Evolutionary conservation across 495 filamentous ascomycete species (phyloP), one percentile per base, ranked within the genome.

Genomic region (Xylaria longipes): DNA sequence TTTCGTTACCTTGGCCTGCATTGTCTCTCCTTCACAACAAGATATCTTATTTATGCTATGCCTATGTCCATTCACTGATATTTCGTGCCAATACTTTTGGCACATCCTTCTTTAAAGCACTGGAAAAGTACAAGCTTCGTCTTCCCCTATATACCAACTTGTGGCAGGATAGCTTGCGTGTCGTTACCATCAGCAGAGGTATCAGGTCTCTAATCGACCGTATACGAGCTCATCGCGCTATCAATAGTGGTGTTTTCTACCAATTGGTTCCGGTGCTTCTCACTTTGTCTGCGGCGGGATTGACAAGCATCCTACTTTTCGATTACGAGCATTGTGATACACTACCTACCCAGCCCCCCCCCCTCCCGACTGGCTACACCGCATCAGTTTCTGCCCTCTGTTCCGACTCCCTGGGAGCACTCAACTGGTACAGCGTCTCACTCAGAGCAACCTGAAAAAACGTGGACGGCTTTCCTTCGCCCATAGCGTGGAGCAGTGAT

Each of bases 311-410:
- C 48, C 27, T 41, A 11, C 27, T 71, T 71, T 50, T 71, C 62
- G 58, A 57, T 71, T 71, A 71, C 69, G 69, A 71, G 69, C 8
- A 15, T 66, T 71, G 69, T 71, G 61, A 58, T 60, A 71, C 69
- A 65, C 33, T 22, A 50, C 20, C 20, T 27, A 27, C 39, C 25
- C 27, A 57, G 20, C 20, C 20, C 48, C 27, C 20, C 20, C 48
- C 22, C n/a, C 48, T 33, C 33, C 14, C 3, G 48, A 60, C 61
- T 37, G 62, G 69, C 50, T 66, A 66, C 62, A 71, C 69, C 41
- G 62, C 69, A 60, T 60, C 35, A 7, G 41, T 15, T 39, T 43
- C 37, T 20, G 43, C 41, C 33, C 25, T 54, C 29, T 35, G 50
- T 71, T 50, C 62, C 62, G 52, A 65, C 29, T 52, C 69, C 31